Evolutionary conservation across 495 filamentous ascomycete genomes (phyloP), one percentile per base, ranked within the genome.

Genomic region (Cercophora scortea): DNA sequence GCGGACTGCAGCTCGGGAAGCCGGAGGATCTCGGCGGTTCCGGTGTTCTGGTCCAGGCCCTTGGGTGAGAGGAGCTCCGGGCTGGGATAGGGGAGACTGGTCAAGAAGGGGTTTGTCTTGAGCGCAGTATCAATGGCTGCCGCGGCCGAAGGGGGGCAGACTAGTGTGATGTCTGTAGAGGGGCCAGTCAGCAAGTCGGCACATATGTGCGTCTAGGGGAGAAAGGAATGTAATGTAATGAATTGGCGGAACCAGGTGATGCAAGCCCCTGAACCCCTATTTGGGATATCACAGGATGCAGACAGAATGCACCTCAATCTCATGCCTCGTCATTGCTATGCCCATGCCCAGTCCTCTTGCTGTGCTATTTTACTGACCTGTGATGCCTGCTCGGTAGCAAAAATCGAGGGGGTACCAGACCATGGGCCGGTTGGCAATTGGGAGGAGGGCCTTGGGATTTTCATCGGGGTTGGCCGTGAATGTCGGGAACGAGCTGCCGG

Each of bases 341-440:
- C n/a, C 25, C 25, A 25, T 25, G 25, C 25, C 25, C 2, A 5
- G 5, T 25, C 25, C 25, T 2, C 25, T n/a, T n/a, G n/a, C n/a
- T 5, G 2, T 25, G 39, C 32, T 3, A 47, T 45, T 15, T 45
- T 15, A 65, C 73, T 65, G 70, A 91, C 88, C 80, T 60, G 85
- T 86, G 53, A 95, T 82, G 53, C 89, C 90, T 65, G 86, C 85
- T 15, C 89, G 77, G 65, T 90, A 87, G 61, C 90, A 95, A 72
- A 87, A 96, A 54, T 95, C 89, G 43, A 98, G 75, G 0, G 89
- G 83, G 67, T 96, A 97, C 82, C 86, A 96, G 35, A 98, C 80
- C 93, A 97, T 95, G 0, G 92, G 92, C 51, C 90, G 77, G 69
- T 97, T 97, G 51, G 92, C 93, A 48, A 97, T 86, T 8, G 90